Evolutionary conservation across 2,329 filamentous ascomycete species (phyloP).

Genomic region (Alternaria dauci): DNA sequence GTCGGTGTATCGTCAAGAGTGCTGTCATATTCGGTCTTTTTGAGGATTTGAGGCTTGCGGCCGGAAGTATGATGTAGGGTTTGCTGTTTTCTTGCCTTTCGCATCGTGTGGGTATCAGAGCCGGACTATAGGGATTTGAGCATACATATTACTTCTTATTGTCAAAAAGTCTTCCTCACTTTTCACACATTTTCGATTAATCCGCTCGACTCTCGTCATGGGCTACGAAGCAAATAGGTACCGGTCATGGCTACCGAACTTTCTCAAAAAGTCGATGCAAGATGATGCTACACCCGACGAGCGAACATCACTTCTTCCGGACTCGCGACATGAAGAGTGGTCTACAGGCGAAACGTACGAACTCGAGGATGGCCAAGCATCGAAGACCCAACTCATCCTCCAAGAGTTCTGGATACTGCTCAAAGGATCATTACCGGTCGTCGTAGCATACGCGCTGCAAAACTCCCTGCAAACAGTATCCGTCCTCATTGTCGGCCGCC

Average conservation of each 20-base stretch:
- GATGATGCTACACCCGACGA: constrained; percentile 49
- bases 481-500: constrained; percentile 79
- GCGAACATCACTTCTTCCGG: constrained; percentile 54
- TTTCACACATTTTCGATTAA: neutral
- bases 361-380: constrained; percentile 47
- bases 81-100: constrained; percentile 21
- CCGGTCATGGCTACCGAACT: constrained; percentile 41
- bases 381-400: constrained; percentile 52
- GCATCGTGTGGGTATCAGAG: constrained; percentile 3
- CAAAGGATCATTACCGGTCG: constrained; percentile 76
- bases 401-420: constrained; percentile 73
- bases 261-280: constrained; percentile 35
- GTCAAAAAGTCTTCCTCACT: neutral
- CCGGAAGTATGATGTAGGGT: constrained; percentile 15
- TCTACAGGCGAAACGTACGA: constrained; percentile 49
- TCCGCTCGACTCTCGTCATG: constrained; percentile 23
- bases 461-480: constrained; percentile 86
- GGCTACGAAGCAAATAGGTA: constrained; percentile 28
- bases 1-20: constrained; percentile 29
- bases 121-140: neutral
- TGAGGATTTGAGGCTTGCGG: constrained; percentile 17
- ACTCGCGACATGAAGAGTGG: constrained; percentile 49
- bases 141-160: constrained; percentile 2
- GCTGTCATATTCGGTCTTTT: constrained; percentile 37
- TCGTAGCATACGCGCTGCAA: constrained; percentile 84